phyloP scores from a whole-genome alignment of 129 eudicot species.

The Chrysanthemum seticuspe region DNA sequence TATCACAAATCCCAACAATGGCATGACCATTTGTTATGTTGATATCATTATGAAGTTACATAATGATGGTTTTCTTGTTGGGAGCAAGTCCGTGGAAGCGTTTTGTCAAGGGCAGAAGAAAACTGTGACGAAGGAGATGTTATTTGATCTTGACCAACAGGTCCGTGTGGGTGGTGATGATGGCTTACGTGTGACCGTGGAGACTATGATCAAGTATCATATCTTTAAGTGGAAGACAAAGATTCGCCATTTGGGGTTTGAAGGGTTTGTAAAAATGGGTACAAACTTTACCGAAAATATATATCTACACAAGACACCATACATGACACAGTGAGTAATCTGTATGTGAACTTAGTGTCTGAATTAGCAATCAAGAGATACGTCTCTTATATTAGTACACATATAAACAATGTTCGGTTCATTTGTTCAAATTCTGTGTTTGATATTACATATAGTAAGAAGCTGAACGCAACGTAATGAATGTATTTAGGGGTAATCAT shows the following conservation, averaged over 20 bases:
- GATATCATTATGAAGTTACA: conserved; percentile 13
- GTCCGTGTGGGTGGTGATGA: conserved; percentile 18
- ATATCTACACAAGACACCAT: conserved; percentile 3
- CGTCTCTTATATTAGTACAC: too few relatives aligned
- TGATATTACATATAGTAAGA: too few relatives aligned
- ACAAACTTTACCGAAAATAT: not conserved
- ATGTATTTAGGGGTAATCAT: too few relatives aligned
- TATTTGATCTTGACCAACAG: conserved; percentile 15
- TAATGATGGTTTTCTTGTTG: conserved; percentile 13
- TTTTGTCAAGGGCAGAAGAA: conserved; percentile 50
- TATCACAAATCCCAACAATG: conserved; percentile 49
- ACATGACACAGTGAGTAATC: not conserved
- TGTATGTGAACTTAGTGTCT: too few relatives aligned
- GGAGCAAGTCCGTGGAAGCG: conserved; percentile 23
- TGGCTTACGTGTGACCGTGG: conserved; percentile 27
- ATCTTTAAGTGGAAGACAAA: conserved; percentile 42
- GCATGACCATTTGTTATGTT: conserved; percentile 38
- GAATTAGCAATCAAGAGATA: too few relatives aligned
- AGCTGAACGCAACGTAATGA: too few relatives aligned
- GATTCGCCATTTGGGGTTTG: conserved; percentile 33
- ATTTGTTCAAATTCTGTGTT: too few relatives aligned
- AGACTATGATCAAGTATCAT: conserved; percentile 35
- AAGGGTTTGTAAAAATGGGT: conserved; percentile 29
- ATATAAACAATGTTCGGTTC: too few relatives aligned
- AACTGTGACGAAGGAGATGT: conserved; percentile 10